Evolutionary conservation across 345 rosid species (phyloP).

Genomic region (Citrus hindsii): DNA sequence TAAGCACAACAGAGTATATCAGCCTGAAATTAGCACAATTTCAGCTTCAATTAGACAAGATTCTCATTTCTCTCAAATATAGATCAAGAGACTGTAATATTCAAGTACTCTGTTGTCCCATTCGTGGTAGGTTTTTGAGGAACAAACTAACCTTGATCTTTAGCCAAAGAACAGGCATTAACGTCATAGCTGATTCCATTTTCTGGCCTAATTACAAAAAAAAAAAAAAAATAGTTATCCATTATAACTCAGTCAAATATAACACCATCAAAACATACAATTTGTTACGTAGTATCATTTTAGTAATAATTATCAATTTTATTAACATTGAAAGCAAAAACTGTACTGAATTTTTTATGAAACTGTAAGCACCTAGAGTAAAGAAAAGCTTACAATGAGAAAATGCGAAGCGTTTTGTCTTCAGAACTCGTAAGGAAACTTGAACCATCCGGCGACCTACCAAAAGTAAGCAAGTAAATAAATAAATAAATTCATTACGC

Average conservation of each 20-base stretch:
- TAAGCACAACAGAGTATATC: neutral
- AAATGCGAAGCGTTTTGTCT: conserved; percentile 70
- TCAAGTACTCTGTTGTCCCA: neutral
- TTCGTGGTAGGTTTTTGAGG: neutral
- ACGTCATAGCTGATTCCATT: conserved; percentile 21
- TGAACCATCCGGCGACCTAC: conserved; percentile 96
- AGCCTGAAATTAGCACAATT: neutral
- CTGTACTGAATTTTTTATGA: neutral
- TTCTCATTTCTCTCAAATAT: neutral
- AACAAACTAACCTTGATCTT: conserved; percentile 37
- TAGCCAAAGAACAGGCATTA: conserved; percentile 20
- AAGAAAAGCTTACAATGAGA: conserved; percentile 52
- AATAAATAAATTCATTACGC: neutral
- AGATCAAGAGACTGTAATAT: neutral
- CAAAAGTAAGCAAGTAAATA: conserved; percentile 14
- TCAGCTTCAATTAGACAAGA: neutral
- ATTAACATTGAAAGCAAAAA: neutral
- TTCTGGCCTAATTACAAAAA: conserved; percentile 44
- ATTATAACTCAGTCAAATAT: neutral
- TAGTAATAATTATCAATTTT: neutral
- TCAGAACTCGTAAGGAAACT: conserved; percentile 78
- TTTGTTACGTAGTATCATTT: neutral
- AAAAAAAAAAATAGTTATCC: neutral
- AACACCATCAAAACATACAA: neutral
- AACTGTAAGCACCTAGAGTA: neutral